Evolutionary conservation across 306 rosid species (phyloP), one percentile per base, ranked within the genome.

Genomic region (Ziziphus jujuba): DNA sequence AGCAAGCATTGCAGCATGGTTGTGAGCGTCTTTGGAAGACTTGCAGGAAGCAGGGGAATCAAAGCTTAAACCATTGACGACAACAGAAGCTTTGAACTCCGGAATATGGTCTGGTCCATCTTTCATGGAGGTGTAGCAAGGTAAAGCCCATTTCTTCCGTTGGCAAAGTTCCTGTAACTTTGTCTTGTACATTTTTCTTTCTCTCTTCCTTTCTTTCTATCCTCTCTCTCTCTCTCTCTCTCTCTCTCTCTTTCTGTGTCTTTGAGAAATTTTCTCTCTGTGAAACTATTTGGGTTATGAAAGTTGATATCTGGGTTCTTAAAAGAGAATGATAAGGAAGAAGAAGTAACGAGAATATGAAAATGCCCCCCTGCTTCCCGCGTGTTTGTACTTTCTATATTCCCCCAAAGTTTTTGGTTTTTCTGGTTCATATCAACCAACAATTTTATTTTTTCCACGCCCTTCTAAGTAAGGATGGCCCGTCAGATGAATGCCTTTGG

Each of bases 101-200:
- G 89, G 88, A 13, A 63, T 48, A 67, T 90, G 92, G 23, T 78
- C 87, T 4, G 67, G 88, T 61, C 95, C 95, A 7, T 81, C 77
- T 71, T 79, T 82, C 59, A 69, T 34, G 38, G 76, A 14, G 0
- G 81, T 66, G 69, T 90, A 87, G 22, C 34, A 68, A 0, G 95
- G 92, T 67, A 82, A 65, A 38, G 51, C 66, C 89, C 88, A 85
- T 10, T 53, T 53, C 68, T 78, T 84, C 69, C 61, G 50, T 16
- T 87, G 92, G 73, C 97, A 87, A 3, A 90, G 54, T 59, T 85
- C 89, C 45, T 90, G 90, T 68, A 90, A 66, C 82, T 59, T 79
- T 1, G 76, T 35, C 86, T 85, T 87, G 81, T 81, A 84, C 97
- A 87, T 90, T 56, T 43, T 76, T 21, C 15, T 7, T 69, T 17